Evolutionary conservation across 441 rosid species (phyloP), one percentile per base, ranked within the genome.

Genomic region (Geranium incanum): DNA sequence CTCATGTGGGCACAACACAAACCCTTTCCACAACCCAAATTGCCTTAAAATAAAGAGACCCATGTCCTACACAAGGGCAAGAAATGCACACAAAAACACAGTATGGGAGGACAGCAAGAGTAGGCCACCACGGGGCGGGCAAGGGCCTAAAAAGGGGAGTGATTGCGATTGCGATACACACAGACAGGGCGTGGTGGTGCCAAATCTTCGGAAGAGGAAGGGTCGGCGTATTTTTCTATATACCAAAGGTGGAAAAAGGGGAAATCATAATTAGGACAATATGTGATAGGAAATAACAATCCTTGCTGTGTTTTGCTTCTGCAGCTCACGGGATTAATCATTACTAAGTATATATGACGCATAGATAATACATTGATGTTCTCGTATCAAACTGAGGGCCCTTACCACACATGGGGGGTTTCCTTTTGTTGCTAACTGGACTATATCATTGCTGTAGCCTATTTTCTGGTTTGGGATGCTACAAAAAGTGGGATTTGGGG

Each of bases 281-380:
- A 74, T 71, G 77, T 7, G 12, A 19, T 60, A 60, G 65, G 36
- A 60, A 60, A 60, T 50, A 81, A 77, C 81, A 81, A 79, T 88
- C 84, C 84, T 85, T 75, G 88, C 87, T 79, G 89, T 81, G 81
- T 85, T 28, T 86, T 80, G 86, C 88, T 82, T 85, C 86, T 77
- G 78, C 84, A 75, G 70, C 74, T 84, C 79, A 74, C 80, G 66
- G 78, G 82, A 81, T 69, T 70, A 81, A 87, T 85, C 84, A 82
- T 80, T 80, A 80, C 83, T 8, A 41, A 55, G 62, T 15, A 0
- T 5, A 16, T n/a, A n/a, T 69, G 72, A 59, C 45, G 77, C 59
- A 55, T 75, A 28, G 33, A 28, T 28, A 28, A 28, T 28, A 69
- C 63, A 59, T 64, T 37, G 41, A 77, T 81, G 63, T 9, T 76